Base-by-base conservation (phyloP, 2,329 filamentous ascomycete genomes). In the Talaromyces sp. region DNA sequence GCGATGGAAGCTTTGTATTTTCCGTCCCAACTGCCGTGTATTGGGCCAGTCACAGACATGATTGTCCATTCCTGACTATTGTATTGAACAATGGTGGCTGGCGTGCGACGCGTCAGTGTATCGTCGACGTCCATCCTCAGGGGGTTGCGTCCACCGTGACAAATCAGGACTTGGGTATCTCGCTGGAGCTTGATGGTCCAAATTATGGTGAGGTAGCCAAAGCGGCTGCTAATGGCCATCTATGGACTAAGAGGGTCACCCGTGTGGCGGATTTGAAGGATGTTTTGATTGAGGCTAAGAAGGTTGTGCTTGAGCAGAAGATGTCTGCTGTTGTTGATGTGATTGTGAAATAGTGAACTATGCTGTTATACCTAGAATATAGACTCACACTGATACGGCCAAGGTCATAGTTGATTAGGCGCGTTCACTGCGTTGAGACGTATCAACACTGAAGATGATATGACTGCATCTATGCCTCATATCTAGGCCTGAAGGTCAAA, bases 1-100 rank as follows among this genome's bases (percentile, higher is more conserved):
- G 86, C 2, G 87, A 89, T 67, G 87, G 87, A 1, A 86, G 84
- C 0, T 89, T 82, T 70, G 77, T 89, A 4, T 89, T 89, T 75
- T 82, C 78, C 5, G 83, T 88, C 0, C 86, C 86, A 0, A 82
- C 84, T 0, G 83, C 80, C 7, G 87, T 88, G 0, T 89, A 88
- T 71, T 89, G 87, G 87, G 88, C 88, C 56, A 80, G 82, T 0
- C 80, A 85, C 68, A 79, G 85, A 37, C 88, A 89, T 70, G 79
- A 82, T 2, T 86, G 88, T 58, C 86, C 87, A 0, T 80, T 88
- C 23, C 73, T 89, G 35, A 86, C 85, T 0, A 83, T 89, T 54
- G 84, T 89, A 16, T 71, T 89, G 58, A 89, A 89, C 69, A 89
- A 89, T 66, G 83, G 86, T 70, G 86, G 87, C 25, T 89, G 86